phyloP scores from a whole-genome alignment of 1,139 yeast species.

The Dujonia santamariae region DNA sequence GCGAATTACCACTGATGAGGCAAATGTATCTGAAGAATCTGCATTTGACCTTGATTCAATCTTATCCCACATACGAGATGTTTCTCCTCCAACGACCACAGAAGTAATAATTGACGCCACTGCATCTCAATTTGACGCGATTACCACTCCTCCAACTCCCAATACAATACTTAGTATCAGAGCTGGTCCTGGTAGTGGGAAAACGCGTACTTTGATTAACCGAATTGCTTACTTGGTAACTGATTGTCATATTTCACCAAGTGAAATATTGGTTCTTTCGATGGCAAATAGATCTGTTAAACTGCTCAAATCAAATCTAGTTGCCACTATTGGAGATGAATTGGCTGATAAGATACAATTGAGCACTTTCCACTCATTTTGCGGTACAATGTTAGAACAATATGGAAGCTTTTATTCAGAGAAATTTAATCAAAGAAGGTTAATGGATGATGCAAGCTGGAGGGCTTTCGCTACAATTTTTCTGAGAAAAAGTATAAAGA shows the following conservation, averaged over 20 bases:
- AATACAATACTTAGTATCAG: conserved; percentile 45
- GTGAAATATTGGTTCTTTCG: conserved; percentile 59
- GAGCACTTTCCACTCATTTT: conserved; percentile 64
- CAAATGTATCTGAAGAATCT: too few relatives aligned
- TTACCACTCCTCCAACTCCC: conserved; percentile 31
- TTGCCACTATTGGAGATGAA: conserved; percentile 27
- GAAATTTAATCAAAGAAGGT: conserved; percentile 21
- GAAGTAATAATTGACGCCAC: conserved; percentile 19
- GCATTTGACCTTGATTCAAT: too few relatives aligned
- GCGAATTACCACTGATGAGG: too few relatives aligned
- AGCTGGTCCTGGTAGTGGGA: conserved; percentile 81
- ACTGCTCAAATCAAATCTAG: conserved; percentile 42
- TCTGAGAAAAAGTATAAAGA: conserved; percentile 22
- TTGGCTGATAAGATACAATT: conserved; percentile 35
- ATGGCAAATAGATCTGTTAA: conserved; percentile 71
- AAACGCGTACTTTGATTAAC: conserved; percentile 58
- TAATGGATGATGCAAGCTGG: conserved; percentile 57
- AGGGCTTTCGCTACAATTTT: conserved; percentile 34
- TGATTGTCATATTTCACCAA: conserved; percentile 39
- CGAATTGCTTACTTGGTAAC: conserved; percentile 50
- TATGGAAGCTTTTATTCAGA: too few relatives aligned
- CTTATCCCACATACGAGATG: too few relatives aligned
- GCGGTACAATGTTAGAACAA: conserved; percentile 46
- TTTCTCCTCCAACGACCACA: too few relatives aligned
- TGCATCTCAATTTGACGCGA: conserved; percentile 33